Percentiles rank a stretch among this genome's conserved stretches.
These are phyloP conservation scores for Coleophoma cylindrospora DNA, from an alignment of 2,329 filamentous ascomycete species.

Conservation along the genomic window DNA sequence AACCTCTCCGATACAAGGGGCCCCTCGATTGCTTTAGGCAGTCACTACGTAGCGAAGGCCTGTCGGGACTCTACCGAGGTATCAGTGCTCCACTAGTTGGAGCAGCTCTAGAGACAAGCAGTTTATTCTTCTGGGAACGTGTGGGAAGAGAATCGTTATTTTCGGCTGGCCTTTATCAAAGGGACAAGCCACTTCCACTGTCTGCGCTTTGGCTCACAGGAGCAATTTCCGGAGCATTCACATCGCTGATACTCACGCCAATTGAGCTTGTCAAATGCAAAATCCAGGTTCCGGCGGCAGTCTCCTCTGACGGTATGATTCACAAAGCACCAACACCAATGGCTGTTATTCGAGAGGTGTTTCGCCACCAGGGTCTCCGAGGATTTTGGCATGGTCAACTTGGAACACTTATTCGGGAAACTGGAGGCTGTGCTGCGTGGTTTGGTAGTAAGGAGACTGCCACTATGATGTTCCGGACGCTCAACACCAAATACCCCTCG, in stretches of 20 bases:
- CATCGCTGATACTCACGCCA: slow-evolving; percentile 85
- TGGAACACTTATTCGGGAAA: slow-evolving; percentile 89
- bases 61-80: slow-evolving; percentile 75
- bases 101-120: slow-evolving; percentile 87
- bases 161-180: slow-evolving; percentile 40
- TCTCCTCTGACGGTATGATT: slow-evolving; percentile 32
- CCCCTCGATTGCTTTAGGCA: slow-evolving; percentile 92
- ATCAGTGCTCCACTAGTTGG: slow-evolving; percentile 88
- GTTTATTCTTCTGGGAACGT: slow-evolving; percentile 87
- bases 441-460: slow-evolving; percentile 87
- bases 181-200: slow-evolving; percentile 64
- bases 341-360: slow-evolving; percentile 72
- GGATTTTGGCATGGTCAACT: slow-evolving; percentile 96
- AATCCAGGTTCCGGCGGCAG: slow-evolving; percentile 69
- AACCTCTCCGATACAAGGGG: slow-evolving; percentile 77
- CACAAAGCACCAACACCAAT: slow-evolving; percentile 55
- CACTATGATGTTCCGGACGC: slow-evolving; percentile 62
- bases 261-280: slow-evolving; percentile 98
- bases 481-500: slow-evolving; percentile 39
- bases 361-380: slow-evolving; percentile 71
- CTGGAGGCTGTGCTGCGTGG: slow-evolving; percentile 90
- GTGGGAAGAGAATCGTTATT: slow-evolving; percentile 64
- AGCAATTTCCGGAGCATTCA: slow-evolving; percentile 81
- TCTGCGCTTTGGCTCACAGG: slow-evolving; percentile 72
- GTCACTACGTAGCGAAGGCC: slow-evolving; percentile 73